Conservation (phyloP, 2,329 filamentous ascomycete species). For the Epichloe bromicola region DNA sequence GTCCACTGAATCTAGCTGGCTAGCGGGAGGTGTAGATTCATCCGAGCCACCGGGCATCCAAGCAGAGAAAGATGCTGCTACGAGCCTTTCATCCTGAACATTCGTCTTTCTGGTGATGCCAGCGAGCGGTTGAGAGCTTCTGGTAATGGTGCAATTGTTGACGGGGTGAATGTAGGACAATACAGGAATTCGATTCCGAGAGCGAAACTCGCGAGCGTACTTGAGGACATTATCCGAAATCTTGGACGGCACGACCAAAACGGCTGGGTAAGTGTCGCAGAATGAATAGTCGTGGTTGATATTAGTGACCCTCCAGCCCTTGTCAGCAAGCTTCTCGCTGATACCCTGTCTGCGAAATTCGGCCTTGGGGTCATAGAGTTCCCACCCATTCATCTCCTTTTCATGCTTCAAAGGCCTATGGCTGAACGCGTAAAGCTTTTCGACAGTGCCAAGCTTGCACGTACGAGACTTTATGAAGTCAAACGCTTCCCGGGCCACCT, state of each 20-base stretch:
- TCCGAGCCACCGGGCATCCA: constrained; percentile 21
- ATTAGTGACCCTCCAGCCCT: constrained; percentile 76
- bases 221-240: constrained; percentile 98
- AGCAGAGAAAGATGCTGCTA: constrained; percentile 72
- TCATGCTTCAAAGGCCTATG: constrained; percentile 67
- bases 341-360: constrained; percentile 86
- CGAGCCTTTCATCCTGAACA: constrained; percentile 87
- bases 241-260: constrained; percentile 71
- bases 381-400: constrained; percentile 65
- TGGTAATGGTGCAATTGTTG: constrained; percentile 93
- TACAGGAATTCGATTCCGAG: constrained; percentile 74
- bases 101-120: constrained; percentile 80
- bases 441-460: constrained; percentile 69
- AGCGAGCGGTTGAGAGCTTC: constrained; percentile 83
- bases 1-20: constrained; percentile 36
- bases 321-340: constrained; percentile 62
- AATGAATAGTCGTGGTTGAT: constrained; percentile 88
- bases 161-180: constrained; percentile 91
- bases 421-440: constrained; percentile 82
- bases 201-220: constrained; percentile 82
- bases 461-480: constrained; percentile 73
- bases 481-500: constrained; percentile 68
- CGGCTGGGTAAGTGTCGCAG: constrained; percentile 79
- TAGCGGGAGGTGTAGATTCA: constrained; percentile 24
- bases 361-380: constrained; percentile 68